Evolutionary conservation across 2,329 filamentous ascomycete genomes (phyloP).

Genomic region (Akanthomyces uredinophilus): DNA sequence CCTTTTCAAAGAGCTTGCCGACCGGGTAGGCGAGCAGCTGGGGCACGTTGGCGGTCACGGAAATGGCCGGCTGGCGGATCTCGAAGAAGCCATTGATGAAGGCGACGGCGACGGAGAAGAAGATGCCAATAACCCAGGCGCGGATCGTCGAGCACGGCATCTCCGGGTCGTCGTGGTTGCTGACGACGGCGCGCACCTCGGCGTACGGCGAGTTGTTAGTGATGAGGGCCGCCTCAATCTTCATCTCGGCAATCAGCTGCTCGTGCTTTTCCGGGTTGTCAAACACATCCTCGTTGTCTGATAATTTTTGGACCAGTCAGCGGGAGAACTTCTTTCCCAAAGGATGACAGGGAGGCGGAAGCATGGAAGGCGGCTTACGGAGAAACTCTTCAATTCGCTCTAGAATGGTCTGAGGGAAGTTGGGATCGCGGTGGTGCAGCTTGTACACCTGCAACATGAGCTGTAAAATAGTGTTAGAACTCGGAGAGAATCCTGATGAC

Average conservation of each 20-base stretch:
- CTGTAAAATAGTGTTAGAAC: not conserved
- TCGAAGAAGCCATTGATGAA: constrained; percentile 33
- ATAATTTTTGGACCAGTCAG: too few relatives aligned
- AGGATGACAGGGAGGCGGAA: too few relatives aligned
- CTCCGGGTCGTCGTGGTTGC: constrained; percentile 31
- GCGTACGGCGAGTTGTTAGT: constrained; percentile 28
- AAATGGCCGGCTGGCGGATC: constrained; percentile 32
- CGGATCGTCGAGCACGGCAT: constrained; percentile 32
- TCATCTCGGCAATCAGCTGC: constrained; percentile 27
- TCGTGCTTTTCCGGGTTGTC: constrained; percentile 35
- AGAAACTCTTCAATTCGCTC: constrained; percentile 24
- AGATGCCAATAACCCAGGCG: constrained; percentile 30
- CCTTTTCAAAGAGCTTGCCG: constrained; percentile 28
- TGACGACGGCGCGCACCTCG: constrained; percentile 35
- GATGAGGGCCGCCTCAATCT: constrained; percentile 27
- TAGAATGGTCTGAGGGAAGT: constrained; percentile 23
- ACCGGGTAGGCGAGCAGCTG: constrained; percentile 33
- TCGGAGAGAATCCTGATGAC: too few relatives aligned
- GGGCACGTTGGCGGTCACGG: constrained; percentile 31
- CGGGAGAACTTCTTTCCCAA: too few relatives aligned
- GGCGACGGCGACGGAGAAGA: constrained; percentile 26
- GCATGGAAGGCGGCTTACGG: not conserved
- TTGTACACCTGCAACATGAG: constrained; percentile 23
- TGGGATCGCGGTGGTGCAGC: constrained; percentile 24
- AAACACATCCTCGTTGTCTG: constrained; percentile 26